A percentile compares a stretch with the other conserved stretches of the same genome.
These are phyloP conservation scores for Rosa multiflora DNA, from an alignment of 306 rosid species.

Conservation along the genomic window DNA sequence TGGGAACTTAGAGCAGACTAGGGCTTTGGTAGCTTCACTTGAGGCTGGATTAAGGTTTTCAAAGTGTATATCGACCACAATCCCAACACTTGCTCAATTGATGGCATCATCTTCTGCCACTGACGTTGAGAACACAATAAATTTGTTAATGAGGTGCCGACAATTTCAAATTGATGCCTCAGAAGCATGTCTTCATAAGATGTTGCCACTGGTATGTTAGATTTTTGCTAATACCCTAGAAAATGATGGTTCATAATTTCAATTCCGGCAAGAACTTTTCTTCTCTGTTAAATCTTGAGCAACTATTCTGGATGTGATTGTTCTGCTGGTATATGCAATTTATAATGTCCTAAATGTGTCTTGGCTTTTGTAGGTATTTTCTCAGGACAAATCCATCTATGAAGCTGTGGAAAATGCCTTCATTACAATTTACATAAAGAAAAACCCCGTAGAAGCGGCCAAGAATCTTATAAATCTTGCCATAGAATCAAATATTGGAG, in stretches of 20 bases:
- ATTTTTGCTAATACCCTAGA: constrained; percentile 11
- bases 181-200: constrained; percentile 85
- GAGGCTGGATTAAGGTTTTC: constrained; percentile 92
- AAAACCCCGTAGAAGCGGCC: constrained; percentile 77
- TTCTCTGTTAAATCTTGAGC: constrained; percentile 2
- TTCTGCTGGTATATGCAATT: constrained; percentile 17
- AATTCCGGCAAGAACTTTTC: not conserved
- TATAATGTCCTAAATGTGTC: constrained; percentile 27
- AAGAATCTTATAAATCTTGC: constrained; percentile 76
- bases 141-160: constrained; percentile 88
- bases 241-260: constrained; percentile 2
- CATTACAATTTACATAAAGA: constrained; percentile 71
- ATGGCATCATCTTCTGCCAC: constrained; percentile 94
- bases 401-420: constrained; percentile 98
- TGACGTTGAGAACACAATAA: constrained; percentile 91
- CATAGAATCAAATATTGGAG: constrained; percentile 83
- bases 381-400: constrained; percentile 90
- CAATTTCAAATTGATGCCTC: constrained; percentile 97
- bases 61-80: constrained; percentile 63
- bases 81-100: constrained; percentile 87
- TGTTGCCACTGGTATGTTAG: constrained; percentile 77
- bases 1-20: constrained; percentile 92
- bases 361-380: constrained; percentile 62
- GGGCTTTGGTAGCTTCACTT: constrained; percentile 96
- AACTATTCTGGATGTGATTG: constrained; percentile 9